Evolutionary conservation across 1,139 yeast species (phyloP).

Genomic region (Yarrowia galli): DNA sequence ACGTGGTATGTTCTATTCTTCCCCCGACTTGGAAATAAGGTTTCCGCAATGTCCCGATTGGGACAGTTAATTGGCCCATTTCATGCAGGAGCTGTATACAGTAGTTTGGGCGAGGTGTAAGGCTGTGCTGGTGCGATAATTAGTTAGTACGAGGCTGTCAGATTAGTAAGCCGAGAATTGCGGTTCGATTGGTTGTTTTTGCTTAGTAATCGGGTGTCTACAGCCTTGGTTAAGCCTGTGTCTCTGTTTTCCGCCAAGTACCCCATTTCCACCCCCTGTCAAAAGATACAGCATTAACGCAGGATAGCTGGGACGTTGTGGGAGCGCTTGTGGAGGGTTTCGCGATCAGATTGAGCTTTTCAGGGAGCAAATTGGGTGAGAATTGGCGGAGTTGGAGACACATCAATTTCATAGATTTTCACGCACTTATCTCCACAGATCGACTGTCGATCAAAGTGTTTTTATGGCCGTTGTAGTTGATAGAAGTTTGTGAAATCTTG

Average conservation of each 20-base stretch:
- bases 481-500: too few relatives aligned
- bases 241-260: too few relatives aligned
- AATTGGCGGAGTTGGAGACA: too few relatives aligned
- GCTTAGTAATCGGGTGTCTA: not conserved
- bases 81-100: constrained; percentile 6
- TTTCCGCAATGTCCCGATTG: not conserved
- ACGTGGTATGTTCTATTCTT: not conserved
- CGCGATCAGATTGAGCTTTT: not conserved
- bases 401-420: not conserved
- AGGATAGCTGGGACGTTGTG: not conserved
- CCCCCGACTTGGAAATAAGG: not conserved
- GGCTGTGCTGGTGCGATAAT: not conserved
- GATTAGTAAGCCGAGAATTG: not conserved
- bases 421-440: not conserved
- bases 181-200: not conserved
- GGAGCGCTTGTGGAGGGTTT: not conserved
- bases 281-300: not conserved
- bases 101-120: not conserved
- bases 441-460: constrained; percentile 5
- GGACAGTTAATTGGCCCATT: constrained; percentile 6
- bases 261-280: not conserved
- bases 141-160: not conserved
- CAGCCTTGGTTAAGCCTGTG: not conserved
- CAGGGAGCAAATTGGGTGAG: too few relatives aligned
- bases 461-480: not conserved